Evolutionary conservation across 2,329 filamentous ascomycete genomes (phyloP).

Genomic region (Aspergillus ochraceoroseus): DNA sequence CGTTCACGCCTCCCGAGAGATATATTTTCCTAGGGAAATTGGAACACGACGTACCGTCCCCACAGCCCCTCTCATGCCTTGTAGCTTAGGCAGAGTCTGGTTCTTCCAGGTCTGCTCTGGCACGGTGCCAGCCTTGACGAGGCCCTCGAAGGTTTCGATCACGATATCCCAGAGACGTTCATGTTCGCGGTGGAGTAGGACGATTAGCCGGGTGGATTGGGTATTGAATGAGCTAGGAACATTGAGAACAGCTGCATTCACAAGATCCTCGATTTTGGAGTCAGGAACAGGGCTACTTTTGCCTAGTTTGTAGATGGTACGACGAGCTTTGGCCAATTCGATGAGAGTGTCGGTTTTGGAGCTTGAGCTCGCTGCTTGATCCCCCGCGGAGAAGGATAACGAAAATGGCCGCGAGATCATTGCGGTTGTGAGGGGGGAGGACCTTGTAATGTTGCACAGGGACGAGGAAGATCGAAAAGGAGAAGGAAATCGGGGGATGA

Average conservation of each 20-base stretch:
- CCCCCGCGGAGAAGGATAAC: constrained; percentile 7
- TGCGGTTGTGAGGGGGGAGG: constrained; percentile 26
- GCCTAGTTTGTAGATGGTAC: constrained; percentile 37
- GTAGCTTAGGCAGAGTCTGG: constrained; percentile 44
- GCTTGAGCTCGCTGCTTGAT: constrained; percentile 6
- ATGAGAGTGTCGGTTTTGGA: constrained; percentile 25
- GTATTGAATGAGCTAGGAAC: constrained; percentile 83
- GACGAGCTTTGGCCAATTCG: constrained; percentile 32
- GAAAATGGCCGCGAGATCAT: constrained; percentile 18
- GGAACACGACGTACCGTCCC: constrained; percentile 57
- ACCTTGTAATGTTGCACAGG: not conserved
- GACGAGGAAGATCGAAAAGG: constrained; percentile 1
- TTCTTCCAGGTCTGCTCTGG: constrained; percentile 54
- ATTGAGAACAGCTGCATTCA: constrained; percentile 55
- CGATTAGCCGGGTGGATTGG: constrained; percentile 71
- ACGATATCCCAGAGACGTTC: constrained; percentile 80
- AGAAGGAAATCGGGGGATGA: not conserved
- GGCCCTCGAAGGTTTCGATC: constrained; percentile 58
- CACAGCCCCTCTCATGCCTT: constrained; percentile 64
- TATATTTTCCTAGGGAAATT: too few species aligned
- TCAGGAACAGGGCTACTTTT: constrained; percentile 35
- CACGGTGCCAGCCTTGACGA: constrained; percentile 55
- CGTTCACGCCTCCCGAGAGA: too few species aligned
- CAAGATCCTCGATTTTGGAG: constrained; percentile 35
- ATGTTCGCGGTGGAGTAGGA: constrained; percentile 78